A percentile compares a stretch with the other conserved stretches of the same genome.
These are phyloP conservation scores for Tetrahymena elliotti DNA, from an alignment of 73 alveolate genomes.

Conservation along the genomic window DNA sequence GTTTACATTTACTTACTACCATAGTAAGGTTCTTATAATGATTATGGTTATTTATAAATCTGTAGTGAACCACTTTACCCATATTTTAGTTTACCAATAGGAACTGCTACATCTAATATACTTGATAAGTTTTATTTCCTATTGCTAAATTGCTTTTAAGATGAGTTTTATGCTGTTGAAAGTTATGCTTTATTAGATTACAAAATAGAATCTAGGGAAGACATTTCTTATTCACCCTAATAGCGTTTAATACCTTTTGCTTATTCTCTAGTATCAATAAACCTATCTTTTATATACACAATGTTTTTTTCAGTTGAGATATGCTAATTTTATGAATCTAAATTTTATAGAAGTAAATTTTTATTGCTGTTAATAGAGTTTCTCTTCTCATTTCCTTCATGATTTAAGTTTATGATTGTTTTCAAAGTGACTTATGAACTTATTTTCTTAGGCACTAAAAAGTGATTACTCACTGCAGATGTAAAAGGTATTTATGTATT, in stretches of 20 bases:
- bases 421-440: not conserved
- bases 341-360: not conserved
- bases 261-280: not conserved
- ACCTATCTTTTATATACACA: not conserved
- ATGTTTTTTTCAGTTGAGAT: not conserved
- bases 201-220: not conserved
- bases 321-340: not conserved
- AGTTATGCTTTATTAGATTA: not conserved
- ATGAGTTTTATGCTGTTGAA: not conserved
- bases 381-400: not conserved
- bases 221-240: not conserved
- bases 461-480: not conserved
- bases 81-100: not conserved
- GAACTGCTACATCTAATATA: not conserved
- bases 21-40: not conserved
- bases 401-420: not conserved
- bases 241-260: not conserved
- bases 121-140: not conserved
- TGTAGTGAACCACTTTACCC: not conserved
- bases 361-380: not conserved
- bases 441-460: not conserved
- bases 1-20: not conserved
- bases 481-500: not conserved
- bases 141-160: not conserved
- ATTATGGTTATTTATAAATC: not conserved